Conservation (phyloP, 345 rosid species). For the Ceriops tagal region DNA sequence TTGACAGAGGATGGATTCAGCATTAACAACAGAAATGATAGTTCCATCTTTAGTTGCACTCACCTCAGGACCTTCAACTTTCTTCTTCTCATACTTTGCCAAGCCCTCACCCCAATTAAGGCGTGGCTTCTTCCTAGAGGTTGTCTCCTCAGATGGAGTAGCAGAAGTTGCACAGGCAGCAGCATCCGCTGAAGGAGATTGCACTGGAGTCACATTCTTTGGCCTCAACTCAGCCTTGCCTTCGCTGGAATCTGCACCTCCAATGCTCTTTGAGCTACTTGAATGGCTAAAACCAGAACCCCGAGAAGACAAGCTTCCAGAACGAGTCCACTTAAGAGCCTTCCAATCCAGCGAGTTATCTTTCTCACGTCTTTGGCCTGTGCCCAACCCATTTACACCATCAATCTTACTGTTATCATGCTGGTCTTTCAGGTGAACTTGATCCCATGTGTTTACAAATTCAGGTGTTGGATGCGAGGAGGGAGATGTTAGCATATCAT, state of each 20-base stretch:
- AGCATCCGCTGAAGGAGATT: conserved; percentile 66
- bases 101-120: conserved; percentile 98
- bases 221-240: conserved; percentile 45
- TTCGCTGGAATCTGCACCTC: conserved; percentile 60
- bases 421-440: conserved; percentile 47
- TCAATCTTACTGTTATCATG: conserved; percentile 41
- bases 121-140: conserved; percentile 82
- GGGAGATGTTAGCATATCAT: conserved; percentile 43
- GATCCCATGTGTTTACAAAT: conserved; percentile 46
- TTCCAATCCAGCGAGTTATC: conserved; percentile 70
- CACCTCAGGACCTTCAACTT: conserved; percentile 65
- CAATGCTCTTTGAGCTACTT: conserved; percentile 76
- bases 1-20: conserved; percentile 44
- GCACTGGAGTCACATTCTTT: conserved; percentile 42
- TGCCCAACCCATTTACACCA: conserved; percentile 42
- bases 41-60: conserved; percentile 41
- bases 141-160: conserved; percentile 49
- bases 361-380: conserved; percentile 44
- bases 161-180: conserved; percentile 48
- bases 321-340: conserved; percentile 64
- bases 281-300: conserved; percentile 86
- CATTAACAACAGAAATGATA: conserved; percentile 23
- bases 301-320: conserved; percentile 76
- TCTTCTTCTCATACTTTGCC: conserved; percentile 91
- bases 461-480: conserved; percentile 42